Percentiles rank a stretch among this genome's conserved stretches.
Conservation (phyloP, 495 filamentous ascomycete genomes). For the Talaromyces wortmannii region DNA sequence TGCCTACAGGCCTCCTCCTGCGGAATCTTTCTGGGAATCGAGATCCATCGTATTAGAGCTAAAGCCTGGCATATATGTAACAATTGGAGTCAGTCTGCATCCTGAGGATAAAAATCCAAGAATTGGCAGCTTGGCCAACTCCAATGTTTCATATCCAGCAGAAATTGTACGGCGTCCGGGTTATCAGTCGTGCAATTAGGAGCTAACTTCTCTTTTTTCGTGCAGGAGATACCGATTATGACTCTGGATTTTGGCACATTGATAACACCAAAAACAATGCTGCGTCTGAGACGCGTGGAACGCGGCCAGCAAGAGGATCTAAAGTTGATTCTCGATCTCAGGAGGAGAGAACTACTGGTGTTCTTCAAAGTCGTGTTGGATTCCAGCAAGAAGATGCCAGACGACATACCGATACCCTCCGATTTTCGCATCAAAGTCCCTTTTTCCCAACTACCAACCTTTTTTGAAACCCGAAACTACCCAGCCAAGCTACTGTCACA, state of each 20-base stretch:
- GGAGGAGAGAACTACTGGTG: constrained; percentile 14
- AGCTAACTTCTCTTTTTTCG: not conserved
- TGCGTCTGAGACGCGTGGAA: constrained; percentile 21
- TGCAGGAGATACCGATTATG: constrained; percentile 19
- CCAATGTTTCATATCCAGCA: constrained; percentile 17
- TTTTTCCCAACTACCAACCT: constrained; percentile 52
- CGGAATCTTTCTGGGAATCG: constrained; percentile 28
- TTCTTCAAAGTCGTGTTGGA: constrained; percentile 18
- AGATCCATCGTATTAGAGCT: constrained; percentile 19
- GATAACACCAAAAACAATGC: constrained; percentile 17
- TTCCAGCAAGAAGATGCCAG: constrained; percentile 1
- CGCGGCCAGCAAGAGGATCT: not conserved
- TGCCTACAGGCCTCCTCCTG: constrained; percentile 31
- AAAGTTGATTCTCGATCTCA: constrained; percentile 21
- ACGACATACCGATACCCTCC: constrained; percentile 9
- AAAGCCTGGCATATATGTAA: constrained; percentile 5
- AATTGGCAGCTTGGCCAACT: constrained; percentile 22
- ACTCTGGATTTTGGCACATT: constrained; percentile 27
- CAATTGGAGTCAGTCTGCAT: constrained; percentile 6
- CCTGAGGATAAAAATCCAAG: constrained; percentile 13
- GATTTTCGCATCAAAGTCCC: constrained; percentile 52
- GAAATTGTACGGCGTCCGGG: constrained; percentile 18
- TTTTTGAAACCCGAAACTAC: constrained; percentile 39
- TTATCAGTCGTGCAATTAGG: not conserved
- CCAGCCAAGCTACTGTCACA: constrained; percentile 30